phyloP scores from a whole-genome alignment of 1,284 basidiomycete species.

The Apiotrichum akiyoshidainum region DNA sequence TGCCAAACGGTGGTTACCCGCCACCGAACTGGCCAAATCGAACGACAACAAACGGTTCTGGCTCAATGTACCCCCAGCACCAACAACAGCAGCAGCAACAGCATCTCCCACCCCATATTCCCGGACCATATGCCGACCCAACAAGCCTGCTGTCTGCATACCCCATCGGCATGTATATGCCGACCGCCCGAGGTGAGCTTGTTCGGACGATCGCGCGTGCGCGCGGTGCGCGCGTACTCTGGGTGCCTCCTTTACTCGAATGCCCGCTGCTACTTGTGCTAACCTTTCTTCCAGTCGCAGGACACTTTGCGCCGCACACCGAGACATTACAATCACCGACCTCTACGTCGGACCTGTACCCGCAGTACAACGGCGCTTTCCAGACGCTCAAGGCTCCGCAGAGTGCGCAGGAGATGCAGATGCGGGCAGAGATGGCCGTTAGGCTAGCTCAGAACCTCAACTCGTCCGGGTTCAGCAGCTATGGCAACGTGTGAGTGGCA shows the following conservation, averaged over 20 bases:
- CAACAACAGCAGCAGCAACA: neutral
- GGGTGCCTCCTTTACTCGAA: too few species aligned
- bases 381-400: conserved; percentile 30
- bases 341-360: conserved; percentile 30
- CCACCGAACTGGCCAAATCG: neutral
- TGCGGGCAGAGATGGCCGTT: conserved; percentile 11
- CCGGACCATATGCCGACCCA: conserved; percentile 29
- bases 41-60: neutral
- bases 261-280: neutral
- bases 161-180: conserved; percentile 48
- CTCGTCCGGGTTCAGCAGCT: conserved; percentile 3
- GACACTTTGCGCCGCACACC: conserved; percentile 48
- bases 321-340: conserved; percentile 31
- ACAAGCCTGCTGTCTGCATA: conserved; percentile 41
- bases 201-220: neutral
- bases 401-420: conserved; percentile 29
- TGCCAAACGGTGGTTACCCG: neutral
- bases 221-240: too few species aligned
- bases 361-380: conserved; percentile 35
- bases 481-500: conserved; percentile 14
- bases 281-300: conserved; percentile 34
- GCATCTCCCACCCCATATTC: neutral
- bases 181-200: conserved; percentile 45
- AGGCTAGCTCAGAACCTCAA: conserved; percentile 1
- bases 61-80: neutral